Evolutionary conservation across 805 yeast genomes (phyloP).

Genomic region (Candida pseudoglaebosa): DNA sequence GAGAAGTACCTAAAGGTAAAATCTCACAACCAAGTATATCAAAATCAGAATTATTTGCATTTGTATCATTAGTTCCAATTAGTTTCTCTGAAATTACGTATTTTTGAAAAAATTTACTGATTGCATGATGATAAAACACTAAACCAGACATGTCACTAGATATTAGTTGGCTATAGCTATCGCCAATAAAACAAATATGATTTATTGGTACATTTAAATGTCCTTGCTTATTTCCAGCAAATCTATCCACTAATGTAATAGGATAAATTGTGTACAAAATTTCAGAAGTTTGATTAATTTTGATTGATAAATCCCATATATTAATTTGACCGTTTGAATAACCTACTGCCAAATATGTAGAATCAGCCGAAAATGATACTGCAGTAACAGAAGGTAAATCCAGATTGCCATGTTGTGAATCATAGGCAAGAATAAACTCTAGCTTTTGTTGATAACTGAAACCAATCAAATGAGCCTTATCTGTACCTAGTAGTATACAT

Average conservation of each 20-base stretch:
- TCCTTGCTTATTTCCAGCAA: conserved; percentile 22
- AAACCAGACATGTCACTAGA: conserved; percentile 35
- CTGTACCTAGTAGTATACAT: conserved; percentile 64
- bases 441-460: conserved; percentile 68
- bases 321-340: conserved; percentile 58
- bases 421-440: conserved; percentile 36
- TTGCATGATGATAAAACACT: conserved; percentile 61
- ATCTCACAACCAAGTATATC: conserved; percentile 33
- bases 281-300: conserved; percentile 41
- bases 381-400: conserved; percentile 38
- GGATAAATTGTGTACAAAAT: conserved; percentile 41
- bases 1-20: conserved; percentile 58
- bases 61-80: conserved; percentile 42
- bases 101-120: conserved; percentile 52
- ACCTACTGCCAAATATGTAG: conserved; percentile 67
- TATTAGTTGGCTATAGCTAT: conserved; percentile 24
- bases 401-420: background rate
- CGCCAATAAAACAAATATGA: conserved; percentile 24
- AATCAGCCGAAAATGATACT: conserved; percentile 63
- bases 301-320: conserved; percentile 56
- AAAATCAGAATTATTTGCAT: conserved; percentile 11
- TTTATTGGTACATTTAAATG: conserved; percentile 27
- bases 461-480: conserved; percentile 57
- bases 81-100: conserved; percentile 46
- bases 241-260: conserved; percentile 21